Percentiles rank a stretch among this genome's conserved stretches.
These are phyloP conservation scores for Tuber magnatum DNA, from an alignment of 495 filamentous ascomycete genomes.

Conservation along the genomic window DNA sequence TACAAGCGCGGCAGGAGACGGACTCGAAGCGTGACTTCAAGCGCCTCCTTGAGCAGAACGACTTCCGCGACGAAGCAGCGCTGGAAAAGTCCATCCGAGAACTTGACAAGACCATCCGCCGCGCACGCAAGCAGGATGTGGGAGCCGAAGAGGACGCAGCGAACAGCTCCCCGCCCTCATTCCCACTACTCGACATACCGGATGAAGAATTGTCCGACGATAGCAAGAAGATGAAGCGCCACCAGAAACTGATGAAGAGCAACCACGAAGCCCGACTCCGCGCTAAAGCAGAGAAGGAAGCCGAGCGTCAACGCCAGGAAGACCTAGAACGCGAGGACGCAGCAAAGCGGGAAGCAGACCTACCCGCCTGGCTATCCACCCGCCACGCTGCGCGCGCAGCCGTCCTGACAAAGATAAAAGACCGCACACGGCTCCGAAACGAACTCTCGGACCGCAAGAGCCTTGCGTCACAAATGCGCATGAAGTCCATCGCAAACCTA, in stretches of 20 bases:
- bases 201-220: slow-evolving; percentile 93
- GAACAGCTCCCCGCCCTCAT: slow-evolving; percentile 43
- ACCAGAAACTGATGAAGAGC: slow-evolving; percentile 84
- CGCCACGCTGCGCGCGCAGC: slow-evolving; percentile 65
- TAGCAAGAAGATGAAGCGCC: slow-evolving; percentile 76
- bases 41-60: slow-evolving; percentile 76
- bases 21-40: slow-evolving; percentile 82
- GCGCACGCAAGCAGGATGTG: slow-evolving; percentile 83
- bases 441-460: slow-evolving; percentile 95
- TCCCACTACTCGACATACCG: slow-evolving; percentile 77
- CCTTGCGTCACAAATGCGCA: slow-evolving; percentile 86
- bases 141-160: slow-evolving; percentile 75
- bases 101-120: slow-evolving; percentile 77
- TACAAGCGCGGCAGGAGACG: slow-evolving; percentile 57
- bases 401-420: slow-evolving; percentile 77
- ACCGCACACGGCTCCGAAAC: slow-evolving; percentile 80
- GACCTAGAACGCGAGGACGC: slow-evolving; percentile 76
- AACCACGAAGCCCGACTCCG: slow-evolving; percentile 86
- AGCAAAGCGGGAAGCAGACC: slow-evolving; percentile 72
- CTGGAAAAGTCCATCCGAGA: slow-evolving; percentile 76
- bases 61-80: slow-evolving; percentile 79
- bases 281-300: slow-evolving; percentile 91
- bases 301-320: slow-evolving; percentile 71
- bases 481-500: slow-evolving; percentile 96
- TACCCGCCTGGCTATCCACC: slow-evolving; percentile 79